Percentiles rank a stretch among this genome's conserved stretches.
phyloP scores from a whole-genome alignment of 2,329 filamentous ascomycete genomes.

The Keithomyces neogunnii region DNA sequence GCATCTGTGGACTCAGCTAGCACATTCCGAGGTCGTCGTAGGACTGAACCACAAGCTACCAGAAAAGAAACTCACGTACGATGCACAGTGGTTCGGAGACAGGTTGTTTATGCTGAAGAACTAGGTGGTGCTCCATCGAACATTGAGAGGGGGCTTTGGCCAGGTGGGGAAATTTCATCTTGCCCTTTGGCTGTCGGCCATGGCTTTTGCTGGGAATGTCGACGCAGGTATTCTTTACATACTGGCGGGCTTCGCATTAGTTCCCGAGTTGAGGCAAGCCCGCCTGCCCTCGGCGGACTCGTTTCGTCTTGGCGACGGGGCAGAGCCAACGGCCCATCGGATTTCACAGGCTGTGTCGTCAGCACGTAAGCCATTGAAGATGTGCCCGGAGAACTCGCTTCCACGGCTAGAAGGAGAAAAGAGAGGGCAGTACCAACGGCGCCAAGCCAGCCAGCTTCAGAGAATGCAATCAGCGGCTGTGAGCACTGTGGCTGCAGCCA shows the following conservation, averaged over 20 bases:
- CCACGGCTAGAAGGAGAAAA: not conserved
- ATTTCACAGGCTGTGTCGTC: not conserved
- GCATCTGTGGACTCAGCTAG: not conserved
- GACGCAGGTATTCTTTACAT: not conserved
- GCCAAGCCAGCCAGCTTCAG: not conserved
- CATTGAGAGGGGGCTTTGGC: not conserved
- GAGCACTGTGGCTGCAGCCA: not conserved
- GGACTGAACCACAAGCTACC: not conserved
- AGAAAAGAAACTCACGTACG: not conserved
- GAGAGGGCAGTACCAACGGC: not conserved
- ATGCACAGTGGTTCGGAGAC: not conserved
- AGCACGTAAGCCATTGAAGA: not conserved
- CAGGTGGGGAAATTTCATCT: not conserved
- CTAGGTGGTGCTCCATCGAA: conserved; percentile 1
- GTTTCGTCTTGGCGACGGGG: not conserved
- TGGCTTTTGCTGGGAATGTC: not conserved
- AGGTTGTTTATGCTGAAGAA: not conserved
- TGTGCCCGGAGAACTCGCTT: not conserved
- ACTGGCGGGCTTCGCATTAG: not conserved
- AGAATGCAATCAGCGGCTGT: not conserved
- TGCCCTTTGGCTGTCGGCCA: conserved; percentile 2
- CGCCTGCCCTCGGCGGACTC: not conserved
- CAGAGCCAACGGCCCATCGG: not conserved
- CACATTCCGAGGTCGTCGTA: not conserved
- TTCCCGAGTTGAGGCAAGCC: not conserved